Evolutionary conservation across 768 basidiomycete genomes (phyloP).

Genomic region (Boletus subparvulus): DNA sequence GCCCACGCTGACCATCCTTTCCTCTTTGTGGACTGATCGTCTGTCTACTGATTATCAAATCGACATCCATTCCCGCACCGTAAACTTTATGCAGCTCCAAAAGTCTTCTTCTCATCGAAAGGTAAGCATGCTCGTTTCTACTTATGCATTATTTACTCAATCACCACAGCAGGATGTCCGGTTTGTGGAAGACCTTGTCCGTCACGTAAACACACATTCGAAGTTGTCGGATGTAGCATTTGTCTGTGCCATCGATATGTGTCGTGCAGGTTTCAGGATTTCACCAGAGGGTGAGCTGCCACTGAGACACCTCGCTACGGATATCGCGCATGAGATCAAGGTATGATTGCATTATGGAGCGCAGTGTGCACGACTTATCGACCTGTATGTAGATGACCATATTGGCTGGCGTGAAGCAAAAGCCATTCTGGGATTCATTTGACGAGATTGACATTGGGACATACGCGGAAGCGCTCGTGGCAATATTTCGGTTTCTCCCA

Average conservation of each 20-base stretch:
- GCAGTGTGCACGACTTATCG: background rate
- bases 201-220: conserved; percentile 51
- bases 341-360: conserved; percentile 39
- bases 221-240: conserved; percentile 67
- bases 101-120: conserved; percentile 34
- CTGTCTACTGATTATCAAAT: conserved; percentile 56
- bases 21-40: conserved; percentile 74
- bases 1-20: conserved; percentile 76
- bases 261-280: conserved; percentile 61
- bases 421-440: conserved; percentile 67
- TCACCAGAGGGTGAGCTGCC: conserved; percentile 58
- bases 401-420: conserved; percentile 37
- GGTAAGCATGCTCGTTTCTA: conserved; percentile 8
- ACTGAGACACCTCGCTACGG: conserved; percentile 61
- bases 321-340: conserved; percentile 80
- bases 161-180: conserved; percentile 41
- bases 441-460: conserved; percentile 78
- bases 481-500: conserved; percentile 68
- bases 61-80: conserved; percentile 33
- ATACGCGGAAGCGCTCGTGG: conserved; percentile 71
- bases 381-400: conserved; percentile 24
- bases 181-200: conserved; percentile 63
- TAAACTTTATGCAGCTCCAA: conserved; percentile 30
- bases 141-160: background rate
- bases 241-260: conserved; percentile 74